Evolutionary conservation across 2,329 filamentous ascomycete genomes (phyloP), one percentile per base, ranked within the genome.

Genomic region (Alternaria brassicae): DNA sequence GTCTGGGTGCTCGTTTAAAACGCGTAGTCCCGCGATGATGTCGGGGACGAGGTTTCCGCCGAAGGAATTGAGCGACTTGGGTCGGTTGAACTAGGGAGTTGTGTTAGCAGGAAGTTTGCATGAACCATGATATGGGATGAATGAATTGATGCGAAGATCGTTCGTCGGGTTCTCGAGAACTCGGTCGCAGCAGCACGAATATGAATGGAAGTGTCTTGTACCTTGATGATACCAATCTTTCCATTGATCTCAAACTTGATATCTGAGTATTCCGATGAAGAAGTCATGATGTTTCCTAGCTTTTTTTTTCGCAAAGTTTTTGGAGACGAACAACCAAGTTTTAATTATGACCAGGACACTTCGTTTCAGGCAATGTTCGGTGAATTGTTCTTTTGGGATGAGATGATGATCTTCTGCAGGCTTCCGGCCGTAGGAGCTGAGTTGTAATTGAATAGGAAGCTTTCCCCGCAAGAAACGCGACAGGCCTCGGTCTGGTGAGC

Each of bases 41-140:
- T 83, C 81, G 4, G 72, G 42, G 44, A 83, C 76, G 6, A 84
- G 59, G 50, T 78, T 81, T 13, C 80, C 81, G 36, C 81, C 80
- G 49, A 84, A 83, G 1, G 82, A 78, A 68, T 84, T 84, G 39
- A 84, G 77, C 2, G 74, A 69, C 64, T 81, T 80, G 10, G 82
- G 82, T 3, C 82, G 79, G 69, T 84, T 84, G 69, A 84, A 78
- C 81, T 78, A 6, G 58, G 42, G 42, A 30, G 9, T 28, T 15
- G 19, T 19, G 27, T 52, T n/a, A 51, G 39, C 32, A 21, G 9
- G 3, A 21, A 17, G 17, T n/a, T n/a, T n/a, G n/a, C 17, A 12
- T 13, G 12, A 12, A 39, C 17, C 17, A 21, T 21, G 4, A 39
- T 21, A 6, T 4, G 4, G 36, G 17, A 21, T 19, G 9, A 3